Percentiles rank a stretch among this genome's conserved stretches.
Conservation (phyloP, 306 rosid species). For the Cucumis melo region DNA sequence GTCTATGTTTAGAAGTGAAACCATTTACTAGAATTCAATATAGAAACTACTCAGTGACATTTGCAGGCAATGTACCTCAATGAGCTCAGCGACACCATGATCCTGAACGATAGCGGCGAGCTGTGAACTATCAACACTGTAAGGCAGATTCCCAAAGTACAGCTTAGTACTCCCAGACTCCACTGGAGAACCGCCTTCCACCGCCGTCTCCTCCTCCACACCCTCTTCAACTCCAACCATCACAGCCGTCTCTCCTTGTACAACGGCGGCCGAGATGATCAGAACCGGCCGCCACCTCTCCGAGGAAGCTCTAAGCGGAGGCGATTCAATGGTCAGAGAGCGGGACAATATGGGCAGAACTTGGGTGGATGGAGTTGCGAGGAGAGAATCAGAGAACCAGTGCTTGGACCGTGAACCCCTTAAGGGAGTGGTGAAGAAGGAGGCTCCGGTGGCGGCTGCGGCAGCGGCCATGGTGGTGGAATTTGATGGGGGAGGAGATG, state of each 20-base stretch:
- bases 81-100: conserved; percentile 59
- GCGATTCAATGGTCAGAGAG: conserved; percentile 20
- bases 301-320: conserved; percentile 12
- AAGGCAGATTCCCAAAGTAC: conserved; percentile 91
- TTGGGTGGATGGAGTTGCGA: conserved; percentile 27
- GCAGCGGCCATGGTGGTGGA: conserved; percentile 47
- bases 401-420: conserved; percentile 33
- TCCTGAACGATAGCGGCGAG: conserved; percentile 89
- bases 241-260: conserved; percentile 41
- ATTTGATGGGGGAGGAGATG: background rate
- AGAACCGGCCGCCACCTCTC: conserved; percentile 25
- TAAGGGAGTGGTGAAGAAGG: conserved; percentile 47
- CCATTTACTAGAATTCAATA: background rate
- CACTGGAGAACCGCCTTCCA: conserved; percentile 25
- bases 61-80: conserved; percentile 42
- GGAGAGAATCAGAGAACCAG: conserved; percentile 18
- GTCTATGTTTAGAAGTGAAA: background rate
- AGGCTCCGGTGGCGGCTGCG: conserved; percentile 46
- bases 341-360: conserved; percentile 17
- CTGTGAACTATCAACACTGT: conserved; percentile 84
- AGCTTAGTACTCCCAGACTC: conserved; percentile 47
- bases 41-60: background rate
- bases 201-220: conserved; percentile 5
- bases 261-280: conserved; percentile 42
- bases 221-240: conserved; percentile 23